Evolutionary conservation across 169 alveolate species (phyloP).

Genomic region (Cryptosporidium baileyi): DNA sequence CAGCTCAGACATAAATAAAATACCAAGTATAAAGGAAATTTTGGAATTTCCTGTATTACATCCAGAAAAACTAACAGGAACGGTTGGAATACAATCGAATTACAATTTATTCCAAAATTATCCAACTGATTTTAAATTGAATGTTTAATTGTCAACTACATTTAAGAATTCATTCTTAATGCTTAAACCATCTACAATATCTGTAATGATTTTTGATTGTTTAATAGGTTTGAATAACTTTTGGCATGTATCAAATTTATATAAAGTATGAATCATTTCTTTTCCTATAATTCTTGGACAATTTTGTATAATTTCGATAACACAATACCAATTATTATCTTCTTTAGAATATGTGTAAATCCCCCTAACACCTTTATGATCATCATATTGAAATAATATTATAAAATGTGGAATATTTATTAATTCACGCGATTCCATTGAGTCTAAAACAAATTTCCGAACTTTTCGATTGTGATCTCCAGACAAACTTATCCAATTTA

Average conservation of each 20-base stretch:
- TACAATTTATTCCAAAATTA: slow-evolving; percentile 19
- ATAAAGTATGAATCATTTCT: slow-evolving; percentile 51
- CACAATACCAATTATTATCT: slow-evolving; percentile 47
- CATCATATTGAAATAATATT: slow-evolving; percentile 56
- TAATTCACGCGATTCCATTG: slow-evolving; percentile 42
- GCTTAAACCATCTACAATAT: slow-evolving; percentile 57
- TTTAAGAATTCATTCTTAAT: slow-evolving; percentile 25
- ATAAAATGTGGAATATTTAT: slow-evolving; percentile 37
- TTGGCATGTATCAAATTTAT: slow-evolving; percentile 62
- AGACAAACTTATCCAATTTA: slow-evolving; percentile 62
- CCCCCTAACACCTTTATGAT: slow-evolving; percentile 59
- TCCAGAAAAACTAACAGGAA: slow-evolving; percentile 59
- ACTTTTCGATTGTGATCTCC: slow-evolving; percentile 53
- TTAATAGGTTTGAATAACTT: slow-evolving; percentile 36
- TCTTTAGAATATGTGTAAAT: slow-evolving; percentile 27
- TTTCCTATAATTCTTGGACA: slow-evolving; percentile 29
- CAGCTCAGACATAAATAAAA: not conserved
- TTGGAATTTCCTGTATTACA: slow-evolving; percentile 21
- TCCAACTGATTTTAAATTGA: slow-evolving; percentile 5
- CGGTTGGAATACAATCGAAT: slow-evolving; percentile 30
- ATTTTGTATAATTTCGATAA: slow-evolving; percentile 25
- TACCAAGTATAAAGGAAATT: slow-evolving; percentile 9
- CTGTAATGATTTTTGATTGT: slow-evolving; percentile 27
- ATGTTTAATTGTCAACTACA: not conserved
- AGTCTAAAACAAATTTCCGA: slow-evolving; percentile 38